Conservation (phyloP, 176 grass and related monocot genomes). For the Carex littledalei region DNA sequence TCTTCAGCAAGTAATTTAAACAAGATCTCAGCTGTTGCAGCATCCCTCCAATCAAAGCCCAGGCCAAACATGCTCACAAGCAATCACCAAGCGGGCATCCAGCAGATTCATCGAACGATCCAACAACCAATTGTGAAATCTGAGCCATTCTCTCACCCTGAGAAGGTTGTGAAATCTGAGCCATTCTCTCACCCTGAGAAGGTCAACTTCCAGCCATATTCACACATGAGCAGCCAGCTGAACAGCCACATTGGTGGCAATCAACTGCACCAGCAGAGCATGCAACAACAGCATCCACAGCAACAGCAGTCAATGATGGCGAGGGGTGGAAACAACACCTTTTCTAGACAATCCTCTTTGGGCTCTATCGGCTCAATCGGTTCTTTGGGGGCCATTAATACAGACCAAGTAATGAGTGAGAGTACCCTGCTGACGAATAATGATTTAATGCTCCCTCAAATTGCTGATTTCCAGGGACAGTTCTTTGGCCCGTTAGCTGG, state of each 20-base stretch:
- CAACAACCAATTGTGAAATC: conserved; percentile 71
- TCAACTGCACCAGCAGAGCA: conserved; percentile 58
- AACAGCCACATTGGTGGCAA: conserved; percentile 36
- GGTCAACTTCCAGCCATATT: conserved; percentile 58
- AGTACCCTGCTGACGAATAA: conserved; percentile 46
- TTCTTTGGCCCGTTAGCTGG: conserved; percentile 42
- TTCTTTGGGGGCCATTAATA: conserved; percentile 44
- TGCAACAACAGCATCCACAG: conserved; percentile 53
- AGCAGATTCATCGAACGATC: conserved; percentile 51
- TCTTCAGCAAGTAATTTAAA: conserved; percentile 51
- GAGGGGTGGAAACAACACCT: conserved; percentile 59
- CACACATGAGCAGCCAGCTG: conserved; percentile 40
- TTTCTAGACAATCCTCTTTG: conserved; percentile 49
- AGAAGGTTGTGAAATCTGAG: conserved; percentile 70
- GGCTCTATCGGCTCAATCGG: conserved; percentile 49
- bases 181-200: conserved; percentile 72
- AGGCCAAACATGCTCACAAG: conserved; percentile 47
- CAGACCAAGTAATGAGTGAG: conserved; percentile 54
- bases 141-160: conserved; percentile 71
- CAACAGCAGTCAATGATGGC: conserved; percentile 24
- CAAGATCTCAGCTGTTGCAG: conserved; percentile 36
- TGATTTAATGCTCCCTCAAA: conserved; percentile 59
- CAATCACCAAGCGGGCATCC: conserved; percentile 59
- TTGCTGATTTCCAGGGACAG: conserved; percentile 48
- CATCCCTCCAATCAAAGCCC: conserved; percentile 62